Evolutionary conservation across 2,329 filamentous ascomycete species (phyloP).

Genomic region (Bipolaris bicolor): DNA sequence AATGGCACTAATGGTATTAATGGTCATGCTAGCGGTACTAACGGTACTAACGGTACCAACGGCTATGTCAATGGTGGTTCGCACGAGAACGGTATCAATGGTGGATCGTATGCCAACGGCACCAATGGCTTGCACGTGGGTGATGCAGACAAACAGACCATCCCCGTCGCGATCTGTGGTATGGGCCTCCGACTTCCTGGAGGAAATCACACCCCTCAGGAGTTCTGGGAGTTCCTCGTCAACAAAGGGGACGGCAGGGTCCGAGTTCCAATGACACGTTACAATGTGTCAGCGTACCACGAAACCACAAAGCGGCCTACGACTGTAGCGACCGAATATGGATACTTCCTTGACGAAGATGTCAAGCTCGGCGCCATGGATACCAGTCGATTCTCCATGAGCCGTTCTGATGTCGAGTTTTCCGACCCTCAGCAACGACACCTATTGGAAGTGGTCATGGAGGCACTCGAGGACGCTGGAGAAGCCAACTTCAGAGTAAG

Average conservation of each 20-base stretch:
- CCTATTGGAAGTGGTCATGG: conserved; percentile 31
- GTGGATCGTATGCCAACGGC: background rate
- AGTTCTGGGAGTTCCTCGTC: conserved; percentile 43
- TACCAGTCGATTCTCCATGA: background rate
- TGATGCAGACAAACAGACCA: background rate
- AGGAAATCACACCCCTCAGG: conserved; percentile 11
- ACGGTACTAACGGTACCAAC: background rate
- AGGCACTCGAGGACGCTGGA: conserved; percentile 35
- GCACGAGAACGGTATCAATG: background rate
- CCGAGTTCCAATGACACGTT: conserved; percentile 7
- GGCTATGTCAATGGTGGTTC: background rate
- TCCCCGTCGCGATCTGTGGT: conserved; percentile 32
- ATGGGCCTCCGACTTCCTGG: conserved; percentile 34
- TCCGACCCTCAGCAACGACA: conserved; percentile 32
- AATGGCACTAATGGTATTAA: background rate
- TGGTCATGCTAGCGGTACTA: background rate
- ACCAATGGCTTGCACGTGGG: background rate
- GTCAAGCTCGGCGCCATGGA: background rate
- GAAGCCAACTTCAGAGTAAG: conserved; percentile 13
- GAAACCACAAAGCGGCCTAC: conserved; percentile 25
- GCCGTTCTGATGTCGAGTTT: background rate
- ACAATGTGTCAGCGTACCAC: conserved; percentile 19
- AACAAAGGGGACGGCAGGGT: background rate
- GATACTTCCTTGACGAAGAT: conserved; percentile 28
- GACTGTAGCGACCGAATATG: conserved; percentile 13